Evolutionary conservation across 768 basidiomycete genomes (phyloP).

Genomic region (Suillus plorans): DNA sequence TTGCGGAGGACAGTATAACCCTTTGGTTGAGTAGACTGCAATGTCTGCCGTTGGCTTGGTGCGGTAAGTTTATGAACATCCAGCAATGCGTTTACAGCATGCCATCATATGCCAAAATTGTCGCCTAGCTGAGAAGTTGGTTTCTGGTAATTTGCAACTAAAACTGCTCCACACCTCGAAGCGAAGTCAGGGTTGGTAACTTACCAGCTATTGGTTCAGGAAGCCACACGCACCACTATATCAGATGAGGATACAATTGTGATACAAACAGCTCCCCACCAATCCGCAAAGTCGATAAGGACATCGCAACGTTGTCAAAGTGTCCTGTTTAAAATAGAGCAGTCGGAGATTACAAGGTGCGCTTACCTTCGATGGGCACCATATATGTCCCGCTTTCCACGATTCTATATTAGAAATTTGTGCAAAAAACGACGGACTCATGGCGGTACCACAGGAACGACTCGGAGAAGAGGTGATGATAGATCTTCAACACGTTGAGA

Average conservation of each 20-base stretch:
- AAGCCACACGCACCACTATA: not conserved
- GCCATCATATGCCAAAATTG: not conserved
- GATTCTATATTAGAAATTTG: not conserved
- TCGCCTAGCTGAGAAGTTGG: not conserved
- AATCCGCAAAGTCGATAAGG: conserved; percentile 3
- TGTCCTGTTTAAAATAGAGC: not conserved
- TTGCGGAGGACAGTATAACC: not conserved
- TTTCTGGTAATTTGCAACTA: not conserved
- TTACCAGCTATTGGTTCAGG: not conserved
- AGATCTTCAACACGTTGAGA: not conserved
- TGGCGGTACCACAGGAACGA: not conserved
- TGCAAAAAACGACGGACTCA: not conserved
- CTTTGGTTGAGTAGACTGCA: not conserved
- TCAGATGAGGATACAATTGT: conserved; percentile 7
- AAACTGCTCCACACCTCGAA: not conserved
- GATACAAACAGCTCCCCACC: conserved; percentile 27
- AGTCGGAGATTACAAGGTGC: not conserved
- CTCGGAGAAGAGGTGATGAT: not conserved
- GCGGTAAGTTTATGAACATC: not conserved
- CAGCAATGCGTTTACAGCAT: not conserved
- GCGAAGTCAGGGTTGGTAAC: not conserved
- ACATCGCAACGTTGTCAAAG: not conserved
- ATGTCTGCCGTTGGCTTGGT: not conserved
- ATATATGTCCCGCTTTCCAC: not conserved
- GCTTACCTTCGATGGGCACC: not conserved